A percentile compares a stretch with the other conserved stretches of the same genome.
These are phyloP conservation scores for Candida insectalens DNA, from an alignment of 805 yeast species.

Conservation along the genomic window DNA sequence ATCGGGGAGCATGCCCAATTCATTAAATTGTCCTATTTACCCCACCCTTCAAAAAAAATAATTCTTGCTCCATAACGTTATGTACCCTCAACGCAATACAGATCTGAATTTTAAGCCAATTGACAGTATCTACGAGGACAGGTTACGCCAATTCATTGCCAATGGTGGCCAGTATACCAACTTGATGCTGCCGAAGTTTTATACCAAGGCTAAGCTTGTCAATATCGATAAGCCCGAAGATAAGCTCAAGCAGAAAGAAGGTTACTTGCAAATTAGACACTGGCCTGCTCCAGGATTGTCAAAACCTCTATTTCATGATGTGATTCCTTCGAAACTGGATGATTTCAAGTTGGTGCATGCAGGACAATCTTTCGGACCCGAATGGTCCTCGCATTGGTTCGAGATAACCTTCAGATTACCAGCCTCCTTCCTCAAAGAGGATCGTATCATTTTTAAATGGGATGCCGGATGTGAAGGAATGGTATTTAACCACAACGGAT, in stretches of 20 bases:
- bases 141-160: slow-evolving; percentile 69
- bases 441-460: slow-evolving; percentile 32
- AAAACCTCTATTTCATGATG: slow-evolving; percentile 55
- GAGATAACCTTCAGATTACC: slow-evolving; percentile 60
- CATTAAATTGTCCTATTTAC: no score
- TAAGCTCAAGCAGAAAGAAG: slow-evolving; percentile 18
- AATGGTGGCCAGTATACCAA: slow-evolving; percentile 62
- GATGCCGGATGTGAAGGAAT: slow-evolving; percentile 83
- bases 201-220: slow-evolving; percentile 44
- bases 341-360: slow-evolving; percentile 48
- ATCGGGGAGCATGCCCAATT: no score
- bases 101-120: slow-evolving; percentile 69
- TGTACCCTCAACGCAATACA: slow-evolving; percentile 33
- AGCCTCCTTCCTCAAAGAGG: slow-evolving; percentile 47
- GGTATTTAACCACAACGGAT: slow-evolving; percentile 56
- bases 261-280: slow-evolving; percentile 47
- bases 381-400: slow-evolving; percentile 98
- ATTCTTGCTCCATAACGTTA: not conserved
- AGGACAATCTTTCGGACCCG: slow-evolving; percentile 73
- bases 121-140: slow-evolving; percentile 59
- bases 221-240: slow-evolving; percentile 19
- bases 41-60: no score
- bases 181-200: slow-evolving; percentile 74
- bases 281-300: slow-evolving; percentile 66
- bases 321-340: slow-evolving; percentile 37